These are phyloP conservation scores for Euphrasia arctica DNA, from an alignment of 305 asterid species.

Conservation along the genomic window DNA sequence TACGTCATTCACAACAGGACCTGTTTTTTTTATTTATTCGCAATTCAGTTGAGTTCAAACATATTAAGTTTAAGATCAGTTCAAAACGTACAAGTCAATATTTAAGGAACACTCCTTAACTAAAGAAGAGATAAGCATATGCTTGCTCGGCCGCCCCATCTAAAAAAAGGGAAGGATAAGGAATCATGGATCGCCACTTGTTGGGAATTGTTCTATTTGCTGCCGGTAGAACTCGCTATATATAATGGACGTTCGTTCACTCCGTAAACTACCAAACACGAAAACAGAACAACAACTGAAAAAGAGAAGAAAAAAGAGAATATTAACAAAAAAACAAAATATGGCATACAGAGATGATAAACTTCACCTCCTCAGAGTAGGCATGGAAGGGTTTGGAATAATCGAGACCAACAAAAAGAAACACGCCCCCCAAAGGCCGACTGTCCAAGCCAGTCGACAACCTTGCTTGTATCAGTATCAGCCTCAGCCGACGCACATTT, in stretches of 20 bases:
- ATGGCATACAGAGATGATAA: constrained; percentile 30
- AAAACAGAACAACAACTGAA: constrained; percentile 7
- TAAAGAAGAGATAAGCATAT: neutral
- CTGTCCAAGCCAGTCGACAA: neutral
- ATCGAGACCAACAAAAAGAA: constrained; percentile 25
- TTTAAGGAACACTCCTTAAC: neutral
- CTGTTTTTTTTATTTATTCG: no score
- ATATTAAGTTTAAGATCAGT: no score
- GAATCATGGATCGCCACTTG: neutral
- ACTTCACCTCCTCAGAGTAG: constrained; percentile 27
- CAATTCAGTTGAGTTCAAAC: no score
- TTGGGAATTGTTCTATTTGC: neutral
- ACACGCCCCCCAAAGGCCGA: constrained; percentile 6
- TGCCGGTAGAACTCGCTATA: constrained; percentile 19
- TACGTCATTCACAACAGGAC: no score
- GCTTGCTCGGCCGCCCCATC: neutral
- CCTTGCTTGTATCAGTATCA: constrained; percentile 30
- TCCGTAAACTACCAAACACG: constrained; percentile 9
- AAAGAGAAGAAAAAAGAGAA: neutral
- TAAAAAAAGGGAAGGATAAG: neutral
- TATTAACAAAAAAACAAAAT: no score
- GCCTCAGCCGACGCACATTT: constrained; percentile 29
- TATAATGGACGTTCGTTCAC: constrained; percentile 21
- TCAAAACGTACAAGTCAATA: no score
- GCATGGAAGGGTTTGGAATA: constrained; percentile 34